Evolutionary conservation across 1,284 basidiomycete species (phyloP), one percentile per base, ranked within the genome.

Genomic region (Neonothopanus nambi): DNA sequence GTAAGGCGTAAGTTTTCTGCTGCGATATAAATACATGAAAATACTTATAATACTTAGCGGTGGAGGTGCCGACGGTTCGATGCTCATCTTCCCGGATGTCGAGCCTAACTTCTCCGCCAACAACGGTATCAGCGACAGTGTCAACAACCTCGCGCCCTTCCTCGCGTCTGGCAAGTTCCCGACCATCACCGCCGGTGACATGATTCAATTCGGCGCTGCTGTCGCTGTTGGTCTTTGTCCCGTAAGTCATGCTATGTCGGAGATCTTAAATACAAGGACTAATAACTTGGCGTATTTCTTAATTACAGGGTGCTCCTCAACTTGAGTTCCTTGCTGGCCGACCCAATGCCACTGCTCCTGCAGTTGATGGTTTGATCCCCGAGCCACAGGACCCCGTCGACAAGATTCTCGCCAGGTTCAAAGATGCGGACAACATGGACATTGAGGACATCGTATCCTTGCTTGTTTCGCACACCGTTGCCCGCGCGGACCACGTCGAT

Each of bases 11-110:
- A 52, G 51, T 17, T 51, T 6, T 1, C 39, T 15, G 6, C 23
- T 13, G n/a, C 17, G 7, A 17, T 5, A 18, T 13, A 20, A 2
- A 18, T 35, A 30, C 24, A n/a, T 5, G 11, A 8, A 21, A 3
- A 0, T 15, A 5, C 15, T 18, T 23, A 36, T 6, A 59, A n/a
- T n/a, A n/a, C n/a, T n/a, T n/a, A n/a, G 58, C n/a, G 54, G 59
- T 33, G 57, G 57, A 20, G 59, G 59, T n/a, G 59, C 59, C 9
- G 59, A 60, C 41, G 59, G 59, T 15, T 52, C 48, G 37, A 55
- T 60, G 54, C 41, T 60, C 30, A 38, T 58, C 5, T 60, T 60
- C 54, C 54, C 57, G n/a, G n/a, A n/a, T n/a, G n/a, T n/a, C n/a
- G n/a, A n/a, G n/a, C n/a, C n/a, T n/a, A n/a, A n/a, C n/a, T 60